phyloP scores from a whole-genome alignment of 2,329 filamentous ascomycete species.

The Neurospora sp. region DNA sequence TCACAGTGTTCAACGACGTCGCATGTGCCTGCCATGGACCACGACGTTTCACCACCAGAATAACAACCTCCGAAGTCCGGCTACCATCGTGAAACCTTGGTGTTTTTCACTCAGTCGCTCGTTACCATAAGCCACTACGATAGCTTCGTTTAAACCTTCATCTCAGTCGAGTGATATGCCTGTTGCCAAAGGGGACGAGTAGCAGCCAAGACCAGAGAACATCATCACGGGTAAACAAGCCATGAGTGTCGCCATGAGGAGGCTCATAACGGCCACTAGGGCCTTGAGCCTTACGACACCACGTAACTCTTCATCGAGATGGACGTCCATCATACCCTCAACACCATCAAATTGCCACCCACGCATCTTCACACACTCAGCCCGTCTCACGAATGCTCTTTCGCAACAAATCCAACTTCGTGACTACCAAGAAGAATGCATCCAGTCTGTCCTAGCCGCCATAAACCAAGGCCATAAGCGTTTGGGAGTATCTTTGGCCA shows the following conservation, averaged over 20 bases:
- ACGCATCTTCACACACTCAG: not conserved
- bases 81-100: not conserved
- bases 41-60: not conserved
- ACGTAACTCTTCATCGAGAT: not conserved
- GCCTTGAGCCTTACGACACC: not conserved
- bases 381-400: not conserved
- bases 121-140: not conserved
- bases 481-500: slow-evolving; percentile 76
- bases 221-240: not conserved
- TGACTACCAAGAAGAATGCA: slow-evolving; percentile 85
- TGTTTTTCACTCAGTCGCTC: not conserved
- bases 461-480: slow-evolving; percentile 64
- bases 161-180: not conserved
- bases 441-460: slow-evolving; percentile 65
- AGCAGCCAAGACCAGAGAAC: not conserved
- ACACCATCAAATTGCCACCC: slow-evolving; percentile 2
- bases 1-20: not conserved
- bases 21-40: not conserved
- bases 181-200: not conserved
- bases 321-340: not conserved
- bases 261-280: not conserved
- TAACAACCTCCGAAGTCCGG: not conserved
- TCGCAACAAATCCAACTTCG: slow-evolving; percentile 29
- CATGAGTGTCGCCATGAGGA: not conserved
- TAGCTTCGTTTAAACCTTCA: not conserved